Conservation (phyloP, 331 rosid genomes). For the Quercus lobata region DNA sequence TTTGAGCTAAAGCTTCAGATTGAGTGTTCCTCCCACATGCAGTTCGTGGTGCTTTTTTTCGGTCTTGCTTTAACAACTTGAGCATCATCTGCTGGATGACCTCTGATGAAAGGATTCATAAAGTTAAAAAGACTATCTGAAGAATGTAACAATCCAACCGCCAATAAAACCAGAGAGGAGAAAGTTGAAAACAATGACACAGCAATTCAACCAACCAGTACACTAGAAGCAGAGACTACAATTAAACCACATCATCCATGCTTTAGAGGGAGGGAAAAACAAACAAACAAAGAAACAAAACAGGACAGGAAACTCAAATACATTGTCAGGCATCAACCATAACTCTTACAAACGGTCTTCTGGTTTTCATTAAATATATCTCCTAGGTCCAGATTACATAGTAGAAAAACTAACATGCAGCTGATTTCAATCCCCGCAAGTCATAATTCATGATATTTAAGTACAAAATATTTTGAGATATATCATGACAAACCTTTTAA, state of each 20-base stretch:
- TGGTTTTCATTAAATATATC: neutral
- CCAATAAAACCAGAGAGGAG: neutral
- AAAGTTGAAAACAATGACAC: neutral
- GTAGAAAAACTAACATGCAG: neutral
- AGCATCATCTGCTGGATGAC: conserved; percentile 42
- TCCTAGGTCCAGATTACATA: neutral
- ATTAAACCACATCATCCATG: neutral
- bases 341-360: neutral
- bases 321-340: neutral
- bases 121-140: neutral
- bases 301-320: neutral
- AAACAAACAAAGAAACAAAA: neutral
- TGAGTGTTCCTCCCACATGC: conserved; percentile 11
- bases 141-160: neutral
- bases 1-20: conserved; percentile 17
- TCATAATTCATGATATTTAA: neutral
- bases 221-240: neutral
- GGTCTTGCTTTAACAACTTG: conserved; percentile 29
- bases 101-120: conserved; percentile 34
- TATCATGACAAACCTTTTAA: conserved; percentile 29
- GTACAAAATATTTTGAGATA: neutral
- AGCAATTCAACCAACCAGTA: neutral
- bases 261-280: neutral
- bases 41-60: conserved; percentile 18
- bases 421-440: neutral